Base-by-base conservation (phyloP, 2,329 filamentous ascomycete species). In the Monosporascus sp. region DNA sequence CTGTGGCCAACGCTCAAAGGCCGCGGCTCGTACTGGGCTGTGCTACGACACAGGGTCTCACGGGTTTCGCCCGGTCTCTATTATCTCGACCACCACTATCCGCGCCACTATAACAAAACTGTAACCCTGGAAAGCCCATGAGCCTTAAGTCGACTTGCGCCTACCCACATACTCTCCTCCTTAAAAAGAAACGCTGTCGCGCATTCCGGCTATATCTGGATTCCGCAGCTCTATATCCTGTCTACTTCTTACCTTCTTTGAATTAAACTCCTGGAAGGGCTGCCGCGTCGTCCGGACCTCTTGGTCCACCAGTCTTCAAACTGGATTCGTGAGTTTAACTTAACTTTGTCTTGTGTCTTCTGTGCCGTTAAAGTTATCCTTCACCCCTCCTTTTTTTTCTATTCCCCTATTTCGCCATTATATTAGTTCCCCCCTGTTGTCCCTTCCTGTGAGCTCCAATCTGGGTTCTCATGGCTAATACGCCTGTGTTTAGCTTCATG, bases 401-500 rank as follows among this genome's bases (percentile, higher is more conserved):
- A 11, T 14, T 11, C n/a, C 41, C 20, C 22, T 38, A 41, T 31
- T 20, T 15, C 17, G 18, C 17, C 22, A 47, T 39, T 7, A 8
- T 9, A 22, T 42, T 14, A 42, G 9, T 42, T 18, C 27, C 37
- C 24, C 36, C 37, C 38, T 44, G 25, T 20, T 27, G 36, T 48
- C 14, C 25, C n/a, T 44, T 22, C 11, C 47, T 42, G 38, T 53
- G 47, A 47, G 38, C 6, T n/a, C 38, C 9, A n/a, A 41, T 9
- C 41, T 24, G 47, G 9, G 22, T 51, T 34, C 44, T 36, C 11
- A 18, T 50, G 54, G 57, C 59, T 62, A 54, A 67, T 56, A 57
- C 60, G 53, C 46, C 51, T 46, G 55, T 53, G 39, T 49, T 54
- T 61, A 83, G 79, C 69, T 77, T 83, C 66, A 75, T 81, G 54